These are phyloP conservation scores for Dichotomopilus funicola DNA, from an alignment of 2,329 filamentous ascomycete genomes.

Conservation along the genomic window DNA sequence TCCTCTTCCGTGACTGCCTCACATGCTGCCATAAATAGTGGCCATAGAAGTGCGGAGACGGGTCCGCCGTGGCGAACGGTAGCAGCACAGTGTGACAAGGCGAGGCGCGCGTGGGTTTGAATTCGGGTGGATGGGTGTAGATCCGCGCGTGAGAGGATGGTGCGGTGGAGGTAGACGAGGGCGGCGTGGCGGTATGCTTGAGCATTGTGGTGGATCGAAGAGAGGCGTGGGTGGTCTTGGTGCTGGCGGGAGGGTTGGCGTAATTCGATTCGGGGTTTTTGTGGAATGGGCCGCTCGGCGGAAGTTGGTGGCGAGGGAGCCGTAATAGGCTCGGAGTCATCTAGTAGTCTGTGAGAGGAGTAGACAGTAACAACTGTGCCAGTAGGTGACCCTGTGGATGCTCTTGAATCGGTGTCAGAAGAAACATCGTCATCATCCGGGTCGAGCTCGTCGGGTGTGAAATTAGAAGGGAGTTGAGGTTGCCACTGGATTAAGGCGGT, in stretches of 20 bases:
- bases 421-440: neutral
- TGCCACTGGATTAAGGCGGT: slow-evolving; percentile 49
- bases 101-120: slow-evolving; percentile 45
- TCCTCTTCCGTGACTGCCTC: slow-evolving; percentile 48
- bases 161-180: slow-evolving; percentile 52
- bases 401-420: neutral
- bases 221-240: slow-evolving; percentile 37
- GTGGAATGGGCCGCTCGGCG: neutral
- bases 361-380: too few relatives aligned
- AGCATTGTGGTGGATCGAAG: slow-evolving; percentile 53
- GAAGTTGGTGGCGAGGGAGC: neutral
- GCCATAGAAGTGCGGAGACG: slow-evolving; percentile 59
- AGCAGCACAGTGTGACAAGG: slow-evolving; percentile 47
- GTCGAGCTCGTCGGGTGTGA: neutral
- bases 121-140: slow-evolving; percentile 38
- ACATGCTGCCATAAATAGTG: slow-evolving; percentile 56
- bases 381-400: neutral
- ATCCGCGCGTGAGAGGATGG: slow-evolving; percentile 43
- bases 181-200: slow-evolving; percentile 54
- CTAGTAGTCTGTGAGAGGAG: too few relatives aligned
- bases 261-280: neutral
- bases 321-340: neutral
- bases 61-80: slow-evolving; percentile 52
- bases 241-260: neutral
- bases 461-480: slow-evolving; percentile 34